Evolutionary conservation across 768 basidiomycete genomes (phyloP).

Genomic region (Boletus fagicola): DNA sequence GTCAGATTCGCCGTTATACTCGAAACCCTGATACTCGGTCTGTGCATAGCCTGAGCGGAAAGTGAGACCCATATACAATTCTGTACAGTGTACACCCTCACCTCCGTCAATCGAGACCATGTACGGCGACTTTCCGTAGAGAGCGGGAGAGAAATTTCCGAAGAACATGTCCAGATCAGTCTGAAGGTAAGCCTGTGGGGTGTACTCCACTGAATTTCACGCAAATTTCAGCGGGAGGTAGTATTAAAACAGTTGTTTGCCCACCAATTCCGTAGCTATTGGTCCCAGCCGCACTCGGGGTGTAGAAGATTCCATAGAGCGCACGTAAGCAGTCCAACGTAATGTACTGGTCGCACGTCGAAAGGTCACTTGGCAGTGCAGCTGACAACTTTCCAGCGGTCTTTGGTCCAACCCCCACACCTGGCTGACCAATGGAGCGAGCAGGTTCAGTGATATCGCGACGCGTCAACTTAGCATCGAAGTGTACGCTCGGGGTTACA

Average conservation of each 20-base stretch:
- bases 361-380: background rate
- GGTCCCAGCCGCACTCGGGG: slow-evolving; percentile 10
- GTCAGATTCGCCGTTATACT: slow-evolving; percentile 32
- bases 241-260: background rate
- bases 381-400: slow-evolving; percentile 13
- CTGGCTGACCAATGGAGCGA: slow-evolving; percentile 19
- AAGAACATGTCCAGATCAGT: slow-evolving; percentile 32
- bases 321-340: slow-evolving; percentile 33
- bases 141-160: slow-evolving; percentile 24
- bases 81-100: background rate
- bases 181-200: slow-evolving; percentile 34
- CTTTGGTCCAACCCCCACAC: slow-evolving; percentile 21
- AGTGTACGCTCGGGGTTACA: slow-evolving; percentile 35
- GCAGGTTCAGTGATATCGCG: slow-evolving; percentile 14
- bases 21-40: slow-evolving; percentile 23
- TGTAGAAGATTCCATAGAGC: slow-evolving; percentile 24
- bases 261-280: slow-evolving; percentile 34
- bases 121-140: slow-evolving; percentile 24
- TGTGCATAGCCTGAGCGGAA: slow-evolving; percentile 27
- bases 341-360: slow-evolving; percentile 29
- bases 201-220: slow-evolving; percentile 29
- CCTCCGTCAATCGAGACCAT: slow-evolving; percentile 36
- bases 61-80: background rate
- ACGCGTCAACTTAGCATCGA: slow-evolving; percentile 25
- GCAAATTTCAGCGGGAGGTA: background rate